Percentiles rank a stretch among this genome's conserved stretches.
Evolutionary conservation across 371 early-diverging fungal species (phyloP).

Genomic region (Catenaria anguillulae): DNA sequence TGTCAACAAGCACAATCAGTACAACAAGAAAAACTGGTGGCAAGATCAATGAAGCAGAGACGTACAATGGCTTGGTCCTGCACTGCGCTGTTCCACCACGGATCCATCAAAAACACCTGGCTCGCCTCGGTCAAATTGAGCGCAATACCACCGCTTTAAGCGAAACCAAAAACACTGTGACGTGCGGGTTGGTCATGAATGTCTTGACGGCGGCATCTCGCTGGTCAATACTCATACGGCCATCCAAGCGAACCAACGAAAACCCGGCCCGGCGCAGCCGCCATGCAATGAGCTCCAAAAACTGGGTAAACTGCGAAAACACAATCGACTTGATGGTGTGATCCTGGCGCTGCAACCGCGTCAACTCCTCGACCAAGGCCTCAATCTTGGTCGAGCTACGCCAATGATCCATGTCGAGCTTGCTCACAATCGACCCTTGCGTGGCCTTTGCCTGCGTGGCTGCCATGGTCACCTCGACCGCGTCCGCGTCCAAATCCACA

Average conservation of each 20-base stretch:
- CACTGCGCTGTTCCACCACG: constrained; percentile 90
- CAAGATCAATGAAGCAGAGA: too few relatives aligned
- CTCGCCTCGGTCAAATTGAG: constrained; percentile 90
- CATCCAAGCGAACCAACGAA: constrained; percentile 70
- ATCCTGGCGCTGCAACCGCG: constrained; percentile 40
- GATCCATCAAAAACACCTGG: constrained; percentile 72
- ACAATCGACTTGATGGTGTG: constrained; percentile 70
- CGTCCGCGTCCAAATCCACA: constrained; percentile 29
- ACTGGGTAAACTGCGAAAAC: constrained; percentile 84
- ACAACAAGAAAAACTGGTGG: too few relatives aligned
- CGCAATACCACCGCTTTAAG: constrained; percentile 91
- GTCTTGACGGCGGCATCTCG: constrained; percentile 58
- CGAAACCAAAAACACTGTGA: constrained; percentile 78
- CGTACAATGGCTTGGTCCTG: constrained; percentile 39
- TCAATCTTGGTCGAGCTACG: constrained; percentile 59
- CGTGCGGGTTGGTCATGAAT: constrained; percentile 65
- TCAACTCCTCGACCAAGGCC: constrained; percentile 81
- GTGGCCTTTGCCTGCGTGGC: constrained; percentile 26
- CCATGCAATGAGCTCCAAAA: constrained; percentile 87
- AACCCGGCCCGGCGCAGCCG: constrained; percentile 86
- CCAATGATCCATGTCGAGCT: constrained; percentile 59
- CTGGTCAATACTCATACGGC: constrained; percentile 74
- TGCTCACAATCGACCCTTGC: constrained; percentile 71
- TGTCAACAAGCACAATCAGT: too few relatives aligned
- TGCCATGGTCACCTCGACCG: constrained; percentile 11